Evolutionary conservation across 2,329 filamentous ascomycete species (phyloP), one percentile per base, ranked within the genome.

Genomic region (Microdochium trichocladiopsis): DNA sequence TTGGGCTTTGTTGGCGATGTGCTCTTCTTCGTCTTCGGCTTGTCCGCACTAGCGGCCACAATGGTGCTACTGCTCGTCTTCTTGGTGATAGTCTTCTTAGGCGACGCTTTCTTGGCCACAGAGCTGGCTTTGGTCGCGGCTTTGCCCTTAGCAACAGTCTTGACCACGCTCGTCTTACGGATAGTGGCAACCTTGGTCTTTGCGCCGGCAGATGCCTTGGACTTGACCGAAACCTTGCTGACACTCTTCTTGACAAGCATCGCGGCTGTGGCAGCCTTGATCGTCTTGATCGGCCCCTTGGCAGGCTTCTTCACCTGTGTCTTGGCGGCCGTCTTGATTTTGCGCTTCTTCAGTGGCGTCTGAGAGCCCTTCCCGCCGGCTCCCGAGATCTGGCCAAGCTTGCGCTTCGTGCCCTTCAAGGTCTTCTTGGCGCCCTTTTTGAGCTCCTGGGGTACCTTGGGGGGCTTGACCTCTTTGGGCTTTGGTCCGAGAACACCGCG

Each of bases 401-500:
- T 84, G 54, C 80, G 71, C 69, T 84, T 84, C 48, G 75, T 72
- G 4, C 72, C 70, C 61, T 75, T 79, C 50, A 59, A 57, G n/a
- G 57, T 62, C 37, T 65, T 66, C 53, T 72, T 65, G 33, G 58
- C 57, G 24, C 56, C 56, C 31, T 67, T 65, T 21, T 65, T 66
- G 24, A 67, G 47, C 25, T 74, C 69, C 61, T 79, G 79, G 37
- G 72, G 65, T 0, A 68, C 64, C 59, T 75, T 73, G 25, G 69
- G 66, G 28, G 59, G 63, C 64, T 79, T 82, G 51, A 75, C 71
- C 56, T 80, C 79, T 58, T 80, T 79, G 23, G 79, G 76, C 62
- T 80, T 82, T 8, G 83, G 83, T 0, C 83, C 83, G 33, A 86
- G 70, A 21, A 86, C 76, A 43, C 83, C 83, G 52, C 83, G 79